These are phyloP conservation scores for Aspergillus sp. DNA, from an alignment of 2,329 filamentous ascomycete genomes.

Conservation along the genomic window DNA sequence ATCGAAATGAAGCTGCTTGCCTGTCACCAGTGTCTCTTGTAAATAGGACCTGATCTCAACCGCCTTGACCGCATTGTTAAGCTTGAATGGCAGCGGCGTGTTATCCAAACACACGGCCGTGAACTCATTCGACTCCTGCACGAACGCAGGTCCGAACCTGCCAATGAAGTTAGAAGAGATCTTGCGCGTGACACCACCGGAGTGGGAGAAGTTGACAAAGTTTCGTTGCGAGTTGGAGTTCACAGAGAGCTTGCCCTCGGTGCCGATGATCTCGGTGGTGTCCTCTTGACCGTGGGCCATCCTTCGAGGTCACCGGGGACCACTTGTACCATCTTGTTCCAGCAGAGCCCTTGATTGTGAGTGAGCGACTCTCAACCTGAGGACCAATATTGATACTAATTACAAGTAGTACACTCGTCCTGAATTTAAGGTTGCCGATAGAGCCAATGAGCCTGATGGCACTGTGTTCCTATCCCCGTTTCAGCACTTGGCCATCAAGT, in stretches of 20 bases:
- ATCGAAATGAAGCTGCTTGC: slow-evolving; percentile 51
- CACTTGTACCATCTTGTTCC: slow-evolving; percentile 39
- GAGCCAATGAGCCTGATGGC: too few relatives aligned
- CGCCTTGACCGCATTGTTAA: slow-evolving; percentile 49
- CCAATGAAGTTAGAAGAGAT: slow-evolving; percentile 57
- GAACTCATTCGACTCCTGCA: slow-evolving; percentile 57
- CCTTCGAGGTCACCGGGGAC: slow-evolving; percentile 50
- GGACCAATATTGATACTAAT: too few relatives aligned
- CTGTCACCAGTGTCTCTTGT: slow-evolving; percentile 48
- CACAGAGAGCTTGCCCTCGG: slow-evolving; percentile 54
- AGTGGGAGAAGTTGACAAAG: slow-evolving; percentile 49
- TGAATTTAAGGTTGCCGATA: too few relatives aligned
- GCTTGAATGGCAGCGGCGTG: slow-evolving; percentile 47
- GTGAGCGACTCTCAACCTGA: too few relatives aligned
- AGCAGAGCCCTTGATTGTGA: too few relatives aligned
- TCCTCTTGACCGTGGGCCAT: slow-evolving; percentile 61
- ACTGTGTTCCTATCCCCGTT: background rate
- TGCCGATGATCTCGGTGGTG: slow-evolving; percentile 59
- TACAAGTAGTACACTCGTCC: too few relatives aligned
- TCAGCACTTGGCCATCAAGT: slow-evolving; percentile 19
- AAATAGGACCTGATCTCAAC: slow-evolving; percentile 52
- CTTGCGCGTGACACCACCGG: slow-evolving; percentile 49
- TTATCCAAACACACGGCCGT: slow-evolving; percentile 51
- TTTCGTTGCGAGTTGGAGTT: slow-evolving; percentile 51
- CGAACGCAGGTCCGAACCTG: slow-evolving; percentile 55